These are phyloP conservation scores for Scutellaria minor DNA, from an alignment of 257 asterid species.

Conservation along the genomic window DNA sequence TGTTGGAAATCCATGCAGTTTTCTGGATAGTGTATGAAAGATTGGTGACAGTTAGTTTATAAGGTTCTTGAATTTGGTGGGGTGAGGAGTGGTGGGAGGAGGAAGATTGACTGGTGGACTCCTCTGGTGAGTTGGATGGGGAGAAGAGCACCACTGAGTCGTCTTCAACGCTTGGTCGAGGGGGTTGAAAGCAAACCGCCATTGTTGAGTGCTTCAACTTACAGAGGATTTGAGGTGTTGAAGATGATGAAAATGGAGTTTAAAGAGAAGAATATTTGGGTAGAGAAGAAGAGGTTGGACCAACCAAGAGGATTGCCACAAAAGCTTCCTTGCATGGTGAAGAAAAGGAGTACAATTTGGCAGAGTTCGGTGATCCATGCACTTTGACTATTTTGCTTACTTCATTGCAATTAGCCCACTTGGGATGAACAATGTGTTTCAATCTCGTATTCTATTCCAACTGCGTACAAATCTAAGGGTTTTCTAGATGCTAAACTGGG, in stretches of 20 bases:
- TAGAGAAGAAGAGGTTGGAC: constrained; percentile 56
- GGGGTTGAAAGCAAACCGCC: constrained; percentile 60
- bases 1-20: constrained; percentile 34
- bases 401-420: constrained; percentile 21
- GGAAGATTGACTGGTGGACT: constrained; percentile 61
- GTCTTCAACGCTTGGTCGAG: constrained; percentile 52
- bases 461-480: too few relatives aligned
- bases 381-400: constrained; percentile 34
- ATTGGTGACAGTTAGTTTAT: constrained; percentile 53
- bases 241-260: constrained; percentile 20
- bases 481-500: too few relatives aligned
- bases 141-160: constrained; percentile 73
- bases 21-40: constrained; percentile 63
- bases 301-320: constrained; percentile 44
- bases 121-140: constrained; percentile 63
- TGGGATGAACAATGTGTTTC: neutral
- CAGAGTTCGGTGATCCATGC: constrained; percentile 51
- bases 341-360: constrained; percentile 39
- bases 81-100: constrained; percentile 65
- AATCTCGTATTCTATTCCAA: neutral
- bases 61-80: constrained; percentile 43
- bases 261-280: constrained; percentile 39
- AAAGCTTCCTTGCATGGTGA: constrained; percentile 34
- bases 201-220: constrained; percentile 36
- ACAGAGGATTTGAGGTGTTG: constrained; percentile 20